Evolutionary conservation across 257 asterid genomes (phyloP).

Genomic region (Scutellaria barbata): DNA sequence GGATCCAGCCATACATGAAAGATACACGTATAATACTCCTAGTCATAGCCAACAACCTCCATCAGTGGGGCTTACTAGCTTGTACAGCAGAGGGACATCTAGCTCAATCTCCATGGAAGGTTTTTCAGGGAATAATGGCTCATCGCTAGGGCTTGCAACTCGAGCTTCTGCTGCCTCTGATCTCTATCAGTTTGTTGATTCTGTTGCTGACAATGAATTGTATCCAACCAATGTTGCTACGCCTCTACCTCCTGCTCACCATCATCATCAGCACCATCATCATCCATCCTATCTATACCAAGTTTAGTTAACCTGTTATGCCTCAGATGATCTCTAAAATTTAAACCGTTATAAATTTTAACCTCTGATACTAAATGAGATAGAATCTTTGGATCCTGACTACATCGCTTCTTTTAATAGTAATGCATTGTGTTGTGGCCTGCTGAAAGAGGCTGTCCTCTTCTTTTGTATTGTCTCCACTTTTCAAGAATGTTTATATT

Average conservation of each 20-base stretch:
- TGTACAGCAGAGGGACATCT: constrained; percentile 48
- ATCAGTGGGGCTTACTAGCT: constrained; percentile 44
- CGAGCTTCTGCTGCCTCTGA: constrained; percentile 49
- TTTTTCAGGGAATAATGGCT: constrained; percentile 43
- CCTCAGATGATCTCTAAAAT: not conserved
- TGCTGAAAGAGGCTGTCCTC: no score
- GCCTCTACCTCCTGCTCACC: constrained; percentile 39
- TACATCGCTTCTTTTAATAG: no score
- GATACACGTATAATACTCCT: constrained; percentile 33
- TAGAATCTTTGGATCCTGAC: no score
- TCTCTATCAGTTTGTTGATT: constrained; percentile 75
- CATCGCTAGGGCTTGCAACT: constrained; percentile 44
- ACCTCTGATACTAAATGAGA: not conserved
- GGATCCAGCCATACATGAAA: constrained; percentile 49
- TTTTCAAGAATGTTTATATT: no score
- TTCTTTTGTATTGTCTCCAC: no score
- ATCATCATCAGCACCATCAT: constrained; percentile 1
- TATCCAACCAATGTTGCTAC: constrained; percentile 42
- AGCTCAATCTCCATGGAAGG: constrained; percentile 51
- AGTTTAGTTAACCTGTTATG: constrained; percentile 19
- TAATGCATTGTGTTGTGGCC: no score
- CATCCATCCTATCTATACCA: constrained; percentile 52
- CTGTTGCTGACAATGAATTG: constrained; percentile 49
- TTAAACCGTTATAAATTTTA: not conserved
- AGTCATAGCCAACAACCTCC: constrained; percentile 42